Evolutionary conservation across 805 yeast genomes (phyloP).

Genomic region (Ogataea trehaloabstinens): DNA sequence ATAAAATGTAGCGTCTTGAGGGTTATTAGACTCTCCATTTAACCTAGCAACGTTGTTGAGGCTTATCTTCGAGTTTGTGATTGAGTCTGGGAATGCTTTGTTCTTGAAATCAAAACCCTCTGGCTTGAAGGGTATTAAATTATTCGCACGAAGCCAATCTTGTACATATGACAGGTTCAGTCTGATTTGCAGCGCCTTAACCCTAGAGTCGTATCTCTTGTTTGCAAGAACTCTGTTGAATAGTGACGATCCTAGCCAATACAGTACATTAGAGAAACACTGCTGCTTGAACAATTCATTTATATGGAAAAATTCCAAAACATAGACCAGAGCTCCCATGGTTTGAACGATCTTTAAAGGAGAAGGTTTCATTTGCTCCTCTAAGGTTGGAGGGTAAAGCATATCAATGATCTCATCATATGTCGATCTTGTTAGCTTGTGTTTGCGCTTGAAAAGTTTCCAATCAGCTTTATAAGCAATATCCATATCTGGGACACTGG

Average conservation of each 20-base stretch:
- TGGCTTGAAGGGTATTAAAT: conserved; percentile 43
- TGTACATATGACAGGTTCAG: conserved; percentile 83
- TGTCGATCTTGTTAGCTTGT: conserved; percentile 38
- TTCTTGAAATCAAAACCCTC: conserved; percentile 24
- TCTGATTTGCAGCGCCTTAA: conserved; percentile 85
- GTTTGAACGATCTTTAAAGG: conserved; percentile 85
- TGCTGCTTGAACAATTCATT: conserved; percentile 78
- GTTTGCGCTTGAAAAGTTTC: conserved; percentile 48
- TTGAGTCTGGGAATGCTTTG: conserved; percentile 33
- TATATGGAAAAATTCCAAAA: conserved; percentile 75
- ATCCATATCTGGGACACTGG: conserved; percentile 79
- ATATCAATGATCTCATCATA: conserved; percentile 74
- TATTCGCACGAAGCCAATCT: conserved; percentile 85
- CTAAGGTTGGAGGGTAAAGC: conserved; percentile 81
- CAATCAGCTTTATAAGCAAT: conserved; percentile 72
- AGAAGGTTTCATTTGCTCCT: conserved; percentile 81
- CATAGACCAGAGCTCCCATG: conserved; percentile 83
- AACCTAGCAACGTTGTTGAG: conserved; percentile 32
- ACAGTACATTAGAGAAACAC: conserved; percentile 71
- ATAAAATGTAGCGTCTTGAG: conserved; percentile 53
- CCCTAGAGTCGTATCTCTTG: conserved; percentile 71
- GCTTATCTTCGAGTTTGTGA: conserved; percentile 21
- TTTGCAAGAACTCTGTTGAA: conserved; percentile 72
- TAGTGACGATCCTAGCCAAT: conserved; percentile 69
- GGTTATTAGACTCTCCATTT: conserved; percentile 32